Conservation (phyloP, 352 stramenopile genomes). For the Nothophytophthora sp. region DNA sequence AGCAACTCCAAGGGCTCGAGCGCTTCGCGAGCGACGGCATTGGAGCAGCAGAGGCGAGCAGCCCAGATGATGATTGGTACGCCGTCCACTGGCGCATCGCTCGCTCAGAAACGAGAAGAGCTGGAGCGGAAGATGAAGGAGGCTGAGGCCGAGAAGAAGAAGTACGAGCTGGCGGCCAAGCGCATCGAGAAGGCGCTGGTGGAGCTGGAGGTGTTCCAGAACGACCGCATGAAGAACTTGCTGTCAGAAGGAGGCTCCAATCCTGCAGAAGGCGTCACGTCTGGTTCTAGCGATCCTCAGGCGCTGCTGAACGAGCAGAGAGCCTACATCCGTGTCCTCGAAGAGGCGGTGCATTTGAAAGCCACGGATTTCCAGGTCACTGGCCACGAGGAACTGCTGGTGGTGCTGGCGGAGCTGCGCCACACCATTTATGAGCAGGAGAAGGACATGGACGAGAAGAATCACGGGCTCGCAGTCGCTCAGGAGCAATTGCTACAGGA, state of each 20-base stretch:
- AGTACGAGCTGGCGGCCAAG: slow-evolving; percentile 33
- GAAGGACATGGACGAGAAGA: slow-evolving; percentile 44
- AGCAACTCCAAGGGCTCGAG: slow-evolving; percentile 7
- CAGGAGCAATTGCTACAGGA: slow-evolving; percentile 29
- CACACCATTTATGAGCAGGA: slow-evolving; percentile 82
- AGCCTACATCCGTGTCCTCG: slow-evolving; percentile 77
- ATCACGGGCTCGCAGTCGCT: neutral
- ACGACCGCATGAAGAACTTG: slow-evolving; percentile 21
- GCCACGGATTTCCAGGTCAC: slow-evolving; percentile 66
- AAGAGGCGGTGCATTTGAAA: slow-evolving; percentile 77
- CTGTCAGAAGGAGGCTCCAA: neutral
- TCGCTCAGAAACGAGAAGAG: slow-evolving; percentile 25
- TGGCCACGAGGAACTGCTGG: slow-evolving; percentile 73
- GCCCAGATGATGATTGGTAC: slow-evolving; percentile 30
- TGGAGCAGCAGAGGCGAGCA: slow-evolving; percentile 24
- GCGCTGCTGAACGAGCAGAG: slow-evolving; percentile 40
- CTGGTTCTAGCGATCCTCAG: slow-evolving; percentile 4
- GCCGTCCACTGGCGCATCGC: slow-evolving; percentile 17
- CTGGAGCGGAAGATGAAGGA: slow-evolving; percentile 43
- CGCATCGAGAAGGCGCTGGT: slow-evolving; percentile 37
- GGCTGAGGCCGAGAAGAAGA: slow-evolving; percentile 41
- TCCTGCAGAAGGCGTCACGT: neutral
- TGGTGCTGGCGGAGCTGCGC: slow-evolving; percentile 73
- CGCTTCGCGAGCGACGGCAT: neutral
- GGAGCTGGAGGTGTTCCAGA: slow-evolving; percentile 43